Percentiles rank a stretch among this genome's conserved stretches.
phyloP scores from a whole-genome alignment of 495 filamentous ascomycete species.

The Penicillium arizonense region DNA sequence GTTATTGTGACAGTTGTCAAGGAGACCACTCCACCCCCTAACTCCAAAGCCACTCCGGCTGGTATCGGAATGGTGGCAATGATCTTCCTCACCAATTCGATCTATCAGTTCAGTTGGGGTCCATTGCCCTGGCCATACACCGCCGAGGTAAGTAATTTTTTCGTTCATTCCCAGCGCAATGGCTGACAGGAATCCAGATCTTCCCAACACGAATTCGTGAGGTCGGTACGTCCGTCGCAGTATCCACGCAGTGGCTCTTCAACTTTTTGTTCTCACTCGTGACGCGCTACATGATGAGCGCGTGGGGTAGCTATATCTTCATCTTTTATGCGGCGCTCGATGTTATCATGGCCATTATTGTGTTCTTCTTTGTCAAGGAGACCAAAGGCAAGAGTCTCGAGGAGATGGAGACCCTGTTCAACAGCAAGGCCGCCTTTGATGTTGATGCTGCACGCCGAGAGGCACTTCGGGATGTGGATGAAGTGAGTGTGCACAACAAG shows the following conservation, averaged over 20 bases:
- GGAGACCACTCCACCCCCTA: constrained; percentile 31
- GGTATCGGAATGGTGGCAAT: constrained; percentile 48
- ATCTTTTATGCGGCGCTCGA: constrained; percentile 38
- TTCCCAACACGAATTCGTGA: constrained; percentile 50
- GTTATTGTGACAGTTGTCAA: constrained; percentile 48
- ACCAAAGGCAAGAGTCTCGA: constrained; percentile 52
- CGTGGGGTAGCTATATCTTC: constrained; percentile 50
- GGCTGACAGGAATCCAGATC: constrained; percentile 23
- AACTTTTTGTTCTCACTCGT: constrained; percentile 51
- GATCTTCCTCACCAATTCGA: constrained; percentile 46
- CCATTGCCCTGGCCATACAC: constrained; percentile 52
- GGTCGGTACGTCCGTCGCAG: constrained; percentile 39
- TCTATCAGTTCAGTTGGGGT: constrained; percentile 52
- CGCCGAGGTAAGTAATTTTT: constrained; percentile 25
- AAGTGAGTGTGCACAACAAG: constrained; percentile 15
- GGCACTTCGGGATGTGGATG: constrained; percentile 6
- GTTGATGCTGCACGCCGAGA: constrained; percentile 19
- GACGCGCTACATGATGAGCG: constrained; percentile 47
- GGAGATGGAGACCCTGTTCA: constrained; percentile 41
- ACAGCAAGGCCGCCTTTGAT: constrained; percentile 28
- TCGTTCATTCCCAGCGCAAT: background rate
- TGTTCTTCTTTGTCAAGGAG: constrained; percentile 61
- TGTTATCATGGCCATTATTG: constrained; percentile 47
- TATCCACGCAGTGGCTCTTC: constrained; percentile 50
- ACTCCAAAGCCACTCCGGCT: constrained; percentile 30